Percentiles rank a stretch among this genome's conserved stretches.
Conservation (phyloP, 495 filamentous ascomycete genomes). For the Staphylotrichum longicolle region DNA sequence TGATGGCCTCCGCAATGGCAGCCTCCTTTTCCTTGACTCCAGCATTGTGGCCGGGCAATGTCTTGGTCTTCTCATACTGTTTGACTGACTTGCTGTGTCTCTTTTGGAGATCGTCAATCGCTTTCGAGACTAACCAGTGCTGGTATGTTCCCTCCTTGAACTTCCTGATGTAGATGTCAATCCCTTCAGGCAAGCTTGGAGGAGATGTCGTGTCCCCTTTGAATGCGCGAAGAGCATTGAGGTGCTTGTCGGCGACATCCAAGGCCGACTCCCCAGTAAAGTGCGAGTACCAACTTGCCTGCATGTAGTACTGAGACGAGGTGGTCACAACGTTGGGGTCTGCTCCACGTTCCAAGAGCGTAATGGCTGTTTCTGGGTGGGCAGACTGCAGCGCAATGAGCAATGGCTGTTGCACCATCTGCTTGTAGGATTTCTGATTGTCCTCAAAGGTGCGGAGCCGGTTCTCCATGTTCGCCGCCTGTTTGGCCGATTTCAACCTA, state of each 20-base stretch:
- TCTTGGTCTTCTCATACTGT: slow-evolving; percentile 35
- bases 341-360: slow-evolving; percentile 58
- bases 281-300: slow-evolving; percentile 19
- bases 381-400: slow-evolving; percentile 53
- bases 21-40: slow-evolving; percentile 52
- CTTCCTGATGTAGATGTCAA: slow-evolving; percentile 44
- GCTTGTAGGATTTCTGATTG: slow-evolving; percentile 43
- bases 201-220: slow-evolving; percentile 29
- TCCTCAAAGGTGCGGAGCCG: slow-evolving; percentile 38
- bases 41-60: slow-evolving; percentile 21
- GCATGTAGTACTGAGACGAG: slow-evolving; percentile 34
- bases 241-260: slow-evolving; percentile 53
- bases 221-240: slow-evolving; percentile 48
- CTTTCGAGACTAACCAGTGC: slow-evolving; percentile 46
- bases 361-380: slow-evolving; percentile 51
- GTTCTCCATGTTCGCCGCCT: slow-evolving; percentile 22
- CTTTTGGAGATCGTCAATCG: slow-evolving; percentile 27
- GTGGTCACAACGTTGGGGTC: slow-evolving; percentile 53
- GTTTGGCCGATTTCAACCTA: slow-evolving; percentile 42
- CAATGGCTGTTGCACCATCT: slow-evolving; percentile 55
- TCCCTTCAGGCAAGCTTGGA: slow-evolving; percentile 24
- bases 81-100: slow-evolving; percentile 24
- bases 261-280: slow-evolving; percentile 48
- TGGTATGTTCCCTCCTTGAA: slow-evolving; percentile 53
- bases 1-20: slow-evolving; percentile 47